Evolutionary conservation across 192 early-diverging fungal species (phyloP).

Genomic region (Entrophospora sp.): DNA sequence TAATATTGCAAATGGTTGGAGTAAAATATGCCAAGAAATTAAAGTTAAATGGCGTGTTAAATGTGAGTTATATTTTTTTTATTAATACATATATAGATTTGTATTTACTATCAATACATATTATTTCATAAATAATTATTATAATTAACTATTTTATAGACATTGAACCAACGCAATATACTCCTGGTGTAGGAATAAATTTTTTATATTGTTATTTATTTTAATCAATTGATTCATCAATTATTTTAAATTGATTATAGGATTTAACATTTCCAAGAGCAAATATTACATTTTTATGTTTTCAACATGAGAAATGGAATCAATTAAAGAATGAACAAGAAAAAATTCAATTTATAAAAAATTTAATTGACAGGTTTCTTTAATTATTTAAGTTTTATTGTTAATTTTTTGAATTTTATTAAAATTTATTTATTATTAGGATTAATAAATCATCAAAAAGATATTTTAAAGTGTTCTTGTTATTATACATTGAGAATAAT

Average conservation of each 20-base stretch:
- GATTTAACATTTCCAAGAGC: conserved; percentile 16
- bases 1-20: too few relatives aligned
- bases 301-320: neutral
- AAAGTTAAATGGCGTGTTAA: conserved; percentile 11
- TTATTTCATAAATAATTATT: neutral
- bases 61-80: neutral
- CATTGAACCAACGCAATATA: conserved; percentile 4
- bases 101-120: neutral
- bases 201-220: neutral
- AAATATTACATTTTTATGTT: conserved; percentile 15
- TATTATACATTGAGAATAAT: neutral
- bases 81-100: neutral
- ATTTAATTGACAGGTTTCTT: conserved; percentile 3
- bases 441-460: neutral
- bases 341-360: neutral
- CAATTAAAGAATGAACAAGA: neutral
- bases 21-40: neutral
- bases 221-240: neutral
- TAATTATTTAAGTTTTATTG: neutral
- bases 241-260: neutral
- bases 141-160: neutral
- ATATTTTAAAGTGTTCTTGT: neutral
- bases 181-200: conserved; percentile 10
- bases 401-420: neutral
- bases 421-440: neutral